phyloP scores from a whole-genome alignment of 805 yeast genomes.

The Grigorovia yakushimaensis region DNA sequence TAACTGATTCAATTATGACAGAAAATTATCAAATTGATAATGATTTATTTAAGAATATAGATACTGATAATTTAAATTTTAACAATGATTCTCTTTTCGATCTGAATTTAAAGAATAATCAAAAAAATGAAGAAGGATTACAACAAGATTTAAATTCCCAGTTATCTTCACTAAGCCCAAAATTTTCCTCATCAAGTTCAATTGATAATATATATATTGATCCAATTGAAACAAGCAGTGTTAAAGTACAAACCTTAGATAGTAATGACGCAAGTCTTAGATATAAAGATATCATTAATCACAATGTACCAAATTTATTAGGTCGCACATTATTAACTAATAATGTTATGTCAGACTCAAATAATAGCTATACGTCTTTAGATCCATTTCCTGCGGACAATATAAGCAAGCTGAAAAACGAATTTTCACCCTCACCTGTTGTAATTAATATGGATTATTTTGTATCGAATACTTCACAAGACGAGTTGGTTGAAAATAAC shows the following conservation, averaged over 20 bases:
- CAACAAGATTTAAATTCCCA: too few species aligned
- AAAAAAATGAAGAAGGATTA: too few species aligned
- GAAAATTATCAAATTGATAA: not conserved
- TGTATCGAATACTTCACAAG: not conserved
- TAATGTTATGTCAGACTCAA: not conserved
- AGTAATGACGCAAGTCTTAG: not conserved
- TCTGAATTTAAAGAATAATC: too few species aligned
- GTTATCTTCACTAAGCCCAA: not conserved
- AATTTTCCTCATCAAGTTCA: not conserved
- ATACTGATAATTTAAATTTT: not conserved
- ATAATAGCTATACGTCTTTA: not conserved
- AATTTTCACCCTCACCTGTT: not conserved
- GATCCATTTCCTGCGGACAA: not conserved
- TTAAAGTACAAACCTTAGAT: too few species aligned
- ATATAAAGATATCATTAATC: too few species aligned
- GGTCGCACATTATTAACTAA: conserved; percentile 13
- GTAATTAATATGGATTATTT: not conserved
- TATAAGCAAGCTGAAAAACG: not conserved
- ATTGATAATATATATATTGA: not conserved
- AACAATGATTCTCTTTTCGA: not conserved
- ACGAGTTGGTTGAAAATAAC: not conserved
- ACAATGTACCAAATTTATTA: conserved; percentile 13
- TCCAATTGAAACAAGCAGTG: not conserved
- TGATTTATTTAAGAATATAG: not conserved
- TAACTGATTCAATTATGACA: not conserved